Evolutionary conservation across 2,329 filamentous ascomycete genomes (phyloP), one percentile per base, ranked within the genome.

Genomic region (Fusarium sp.): DNA sequence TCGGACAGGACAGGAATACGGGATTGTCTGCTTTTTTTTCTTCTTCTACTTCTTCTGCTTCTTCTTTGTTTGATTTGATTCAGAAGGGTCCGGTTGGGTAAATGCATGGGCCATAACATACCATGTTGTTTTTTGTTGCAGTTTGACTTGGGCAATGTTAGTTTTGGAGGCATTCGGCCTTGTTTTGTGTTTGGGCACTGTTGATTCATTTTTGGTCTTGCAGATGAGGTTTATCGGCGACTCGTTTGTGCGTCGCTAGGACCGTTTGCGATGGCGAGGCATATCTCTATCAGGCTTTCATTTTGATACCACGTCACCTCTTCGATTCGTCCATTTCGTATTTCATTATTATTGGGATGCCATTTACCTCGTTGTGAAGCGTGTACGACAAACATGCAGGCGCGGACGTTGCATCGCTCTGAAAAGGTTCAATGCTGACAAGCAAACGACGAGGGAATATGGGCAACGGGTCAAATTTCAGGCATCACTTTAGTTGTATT

Each of bases 271-370:
- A 58, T 62, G 59, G 69, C 62, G 64, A 69, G 72, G 69, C 72
- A 74, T 65, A 70, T 56, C 62, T 74, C 59, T 72, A 73, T 67
- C 63, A 67, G 72, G 69, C 60, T 72, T 74, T 72, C 59, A 66
- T 71, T 75, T 74, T 74, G 69, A 74, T 74, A 75, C 72, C 72
- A 75, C 63, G 69, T 74, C 71, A 64, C 63, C 63, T 74, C 58
- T 72, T 74, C 56, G 55, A 66, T 72, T 74, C 62, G 52, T 69
- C 66, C 45, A 69, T 52, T 53, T 51, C 50, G 58, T 42, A 68
- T 58, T 62, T 67, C 51, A 52, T 48, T 67, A 33, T 49, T 57
- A 24, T 26, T 34, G 20, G 54, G 15, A 34, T 43, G 42, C 34
- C 18, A 42, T 31, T 20, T 42, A 18, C 46, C 45, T 46, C 18